phyloP scores from a whole-genome alignment of 805 yeast genomes.

The Hanseniaspora nectarophila region DNA sequence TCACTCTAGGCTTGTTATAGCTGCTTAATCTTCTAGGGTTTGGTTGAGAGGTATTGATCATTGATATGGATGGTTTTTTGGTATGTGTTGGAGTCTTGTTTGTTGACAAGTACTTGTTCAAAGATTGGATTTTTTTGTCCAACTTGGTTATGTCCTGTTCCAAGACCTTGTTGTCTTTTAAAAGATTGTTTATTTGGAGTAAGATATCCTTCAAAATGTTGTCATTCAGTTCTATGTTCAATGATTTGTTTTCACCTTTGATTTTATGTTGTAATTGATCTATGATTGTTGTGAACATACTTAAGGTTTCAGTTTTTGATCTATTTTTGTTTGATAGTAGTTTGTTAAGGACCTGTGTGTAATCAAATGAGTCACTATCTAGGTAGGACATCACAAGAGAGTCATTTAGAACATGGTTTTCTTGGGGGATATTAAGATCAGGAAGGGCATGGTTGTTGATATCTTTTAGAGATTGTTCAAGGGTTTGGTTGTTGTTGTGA shows the following conservation, averaged over 20 bases:
- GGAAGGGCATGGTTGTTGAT: neutral
- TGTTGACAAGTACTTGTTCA: neutral
- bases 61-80: neutral
- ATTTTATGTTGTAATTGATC: neutral
- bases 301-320: conserved; percentile 13
- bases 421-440: neutral
- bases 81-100: neutral
- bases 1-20: conserved; percentile 4
- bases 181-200: neutral
- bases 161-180: neutral
- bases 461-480: conserved; percentile 5
- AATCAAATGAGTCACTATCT: conserved; percentile 2
- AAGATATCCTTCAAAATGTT: neutral
- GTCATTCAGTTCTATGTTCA: neutral
- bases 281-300: conserved; percentile 11
- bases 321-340: conserved; percentile 7
- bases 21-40: conserved; percentile 9
- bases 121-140: conserved; percentile 2
- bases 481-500: conserved; percentile 6
- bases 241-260: conserved; percentile 3
- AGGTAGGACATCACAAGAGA: conserved; percentile 2
- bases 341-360: neutral
- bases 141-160: conserved; percentile 1
- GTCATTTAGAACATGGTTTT: neutral
- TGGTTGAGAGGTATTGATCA: neutral